phyloP scores from a whole-genome alignment of 345 rosid species.

The Populus pruinosa region DNA sequence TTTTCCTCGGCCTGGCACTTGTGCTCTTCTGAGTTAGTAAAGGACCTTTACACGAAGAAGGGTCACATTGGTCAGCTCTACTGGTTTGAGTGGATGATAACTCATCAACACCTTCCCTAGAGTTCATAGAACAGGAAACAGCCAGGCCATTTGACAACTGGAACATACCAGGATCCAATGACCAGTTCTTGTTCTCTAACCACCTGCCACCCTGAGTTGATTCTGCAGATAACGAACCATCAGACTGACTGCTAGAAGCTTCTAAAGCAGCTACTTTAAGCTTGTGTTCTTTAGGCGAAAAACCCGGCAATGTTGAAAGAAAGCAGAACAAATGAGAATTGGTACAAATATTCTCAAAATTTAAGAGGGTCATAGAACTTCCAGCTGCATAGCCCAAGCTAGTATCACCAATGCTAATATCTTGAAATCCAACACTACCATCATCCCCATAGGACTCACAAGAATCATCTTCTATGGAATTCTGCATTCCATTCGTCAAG shows the following conservation, averaged over 20 bases:
- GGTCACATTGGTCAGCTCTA: constrained; percentile 30
- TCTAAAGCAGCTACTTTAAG: constrained; percentile 29
- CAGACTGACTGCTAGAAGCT: constrained; percentile 30
- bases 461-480: constrained; percentile 40
- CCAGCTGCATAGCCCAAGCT: constrained; percentile 19
- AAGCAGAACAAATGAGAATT: constrained; percentile 54
- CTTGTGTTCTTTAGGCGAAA: constrained; percentile 24
- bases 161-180: constrained; percentile 42
- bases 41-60: constrained; percentile 47
- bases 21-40: constrained; percentile 26
- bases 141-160: constrained; percentile 42
- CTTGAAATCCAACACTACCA: constrained; percentile 23
- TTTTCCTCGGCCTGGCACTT: constrained; percentile 23
- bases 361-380: constrained; percentile 20
- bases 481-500: constrained; percentile 40
- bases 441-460: constrained; percentile 39
- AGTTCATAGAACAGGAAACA: constrained; percentile 52
- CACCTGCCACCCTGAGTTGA: constrained; percentile 27
- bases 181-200: constrained; percentile 38
- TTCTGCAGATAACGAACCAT: constrained; percentile 28
- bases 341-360: constrained; percentile 38
- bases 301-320: constrained; percentile 58
- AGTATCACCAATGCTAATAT: constrained; percentile 26
- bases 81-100: constrained; percentile 27
- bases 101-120: constrained; percentile 30